A percentile compares a stretch with the other conserved stretches of the same genome.
Evolutionary conservation across 768 basidiomycete species (phyloP).

Genomic region (Naganishia antarctica): DNA sequence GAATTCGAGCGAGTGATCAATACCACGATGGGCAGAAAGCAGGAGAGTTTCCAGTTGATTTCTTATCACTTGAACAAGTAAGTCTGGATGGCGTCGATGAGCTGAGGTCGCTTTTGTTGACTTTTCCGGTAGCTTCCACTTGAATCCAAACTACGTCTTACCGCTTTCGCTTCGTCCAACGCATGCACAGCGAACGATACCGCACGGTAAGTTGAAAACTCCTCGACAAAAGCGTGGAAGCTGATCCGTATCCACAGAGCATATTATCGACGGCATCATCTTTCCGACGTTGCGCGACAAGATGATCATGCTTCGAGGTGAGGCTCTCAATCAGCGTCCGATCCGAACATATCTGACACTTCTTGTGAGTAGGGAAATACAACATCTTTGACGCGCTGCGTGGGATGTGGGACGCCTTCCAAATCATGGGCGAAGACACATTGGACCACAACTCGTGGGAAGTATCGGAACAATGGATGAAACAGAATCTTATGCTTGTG

Average conservation of each 20-base stretch:
- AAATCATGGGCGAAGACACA: slow-evolving; percentile 62
- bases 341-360: background rate
- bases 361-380: slow-evolving; percentile 33
- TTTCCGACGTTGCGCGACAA: slow-evolving; percentile 86
- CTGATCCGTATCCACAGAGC: slow-evolving; percentile 55
- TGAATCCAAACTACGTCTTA: slow-evolving; percentile 75
- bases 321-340: slow-evolving; percentile 30
- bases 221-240: background rate
- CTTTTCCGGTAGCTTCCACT: slow-evolving; percentile 32
- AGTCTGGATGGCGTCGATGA: slow-evolving; percentile 40
- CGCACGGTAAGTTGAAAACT: slow-evolving; percentile 61
- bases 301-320: slow-evolving; percentile 81
- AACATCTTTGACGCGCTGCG: slow-evolving; percentile 49
- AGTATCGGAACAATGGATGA: slow-evolving; percentile 73
- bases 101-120: too few relatives aligned
- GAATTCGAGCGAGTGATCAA: slow-evolving; percentile 4
- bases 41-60: slow-evolving; percentile 40
- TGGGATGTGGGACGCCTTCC: slow-evolving; percentile 71
- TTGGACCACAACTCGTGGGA: slow-evolving; percentile 89
- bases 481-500: slow-evolving; percentile 69
- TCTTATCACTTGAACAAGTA: slow-evolving; percentile 85
- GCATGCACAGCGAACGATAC: slow-evolving; percentile 75
- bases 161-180: slow-evolving; percentile 84
- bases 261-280: slow-evolving; percentile 81
- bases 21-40: slow-evolving; percentile 21